Evolutionary conservation across 2,329 filamentous ascomycete species (phyloP).

Genomic region (Penicillium vulpinum): DNA sequence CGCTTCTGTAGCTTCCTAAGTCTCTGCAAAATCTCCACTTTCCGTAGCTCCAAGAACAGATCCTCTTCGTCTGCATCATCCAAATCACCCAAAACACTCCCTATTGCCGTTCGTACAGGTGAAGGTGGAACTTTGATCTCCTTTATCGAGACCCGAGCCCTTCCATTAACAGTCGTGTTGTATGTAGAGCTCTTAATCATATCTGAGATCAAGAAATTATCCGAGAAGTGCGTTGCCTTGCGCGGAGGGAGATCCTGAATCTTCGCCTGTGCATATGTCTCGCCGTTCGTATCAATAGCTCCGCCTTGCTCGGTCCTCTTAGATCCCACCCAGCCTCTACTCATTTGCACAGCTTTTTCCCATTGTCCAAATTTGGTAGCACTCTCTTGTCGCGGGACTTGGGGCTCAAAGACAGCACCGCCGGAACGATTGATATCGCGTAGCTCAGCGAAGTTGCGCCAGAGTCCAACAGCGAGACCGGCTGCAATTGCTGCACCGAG

Average conservation of each 20-base stretch:
- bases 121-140: conserved; percentile 15
- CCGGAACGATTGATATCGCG: conserved; percentile 69
- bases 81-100: conserved; percentile 29
- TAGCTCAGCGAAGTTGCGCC: conserved; percentile 72
- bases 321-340: conserved; percentile 61
- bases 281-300: neutral
- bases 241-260: neutral
- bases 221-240: neutral
- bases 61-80: conserved; percentile 40
- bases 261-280: neutral
- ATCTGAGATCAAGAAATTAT: conserved; percentile 7
- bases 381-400: conserved; percentile 56
- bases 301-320: neutral
- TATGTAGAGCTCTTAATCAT: conserved; percentile 10
- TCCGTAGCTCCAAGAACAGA: conserved; percentile 36
- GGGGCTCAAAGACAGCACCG: conserved; percentile 69
- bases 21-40: conserved; percentile 37
- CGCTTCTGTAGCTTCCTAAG: conserved; percentile 34
- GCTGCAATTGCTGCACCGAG: conserved; percentile 87
- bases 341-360: conserved; percentile 75
- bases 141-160: conserved; percentile 14
- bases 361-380: conserved; percentile 64
- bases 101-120: conserved; percentile 14
- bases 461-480: conserved; percentile 75
- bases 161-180: conserved; percentile 2